Percentiles rank a stretch among this genome's conserved stretches.
Evolutionary conservation across 2,329 filamentous ascomycete genomes (phyloP).

Genomic region (Massarina eburnea): DNA sequence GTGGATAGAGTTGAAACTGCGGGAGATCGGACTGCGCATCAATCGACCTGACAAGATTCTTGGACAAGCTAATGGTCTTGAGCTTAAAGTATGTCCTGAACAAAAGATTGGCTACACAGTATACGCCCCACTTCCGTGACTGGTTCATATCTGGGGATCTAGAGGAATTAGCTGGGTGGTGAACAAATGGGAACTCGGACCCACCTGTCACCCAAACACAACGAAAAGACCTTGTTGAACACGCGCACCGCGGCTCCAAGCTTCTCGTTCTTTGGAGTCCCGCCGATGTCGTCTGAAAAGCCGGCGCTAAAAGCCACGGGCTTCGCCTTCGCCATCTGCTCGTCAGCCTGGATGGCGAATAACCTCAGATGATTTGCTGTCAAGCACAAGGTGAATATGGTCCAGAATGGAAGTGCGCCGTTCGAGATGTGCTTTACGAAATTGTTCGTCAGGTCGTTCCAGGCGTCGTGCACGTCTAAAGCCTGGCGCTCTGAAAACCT

Average conservation of each 20-base stretch:
- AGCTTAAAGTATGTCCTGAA: slow-evolving; percentile 99
- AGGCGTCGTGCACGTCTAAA: slow-evolving; percentile 80
- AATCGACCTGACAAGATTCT: slow-evolving; percentile 84
- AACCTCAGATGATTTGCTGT: slow-evolving; percentile 82
- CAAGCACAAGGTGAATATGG: slow-evolving; percentile 85
- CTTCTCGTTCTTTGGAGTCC: slow-evolving; percentile 70
- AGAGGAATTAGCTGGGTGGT: slow-evolving; percentile 14
- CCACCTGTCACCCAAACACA: slow-evolving; percentile 87
- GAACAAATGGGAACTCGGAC: slow-evolving; percentile 21
- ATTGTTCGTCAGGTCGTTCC: slow-evolving; percentile 79
- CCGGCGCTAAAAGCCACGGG: slow-evolving; percentile 49
- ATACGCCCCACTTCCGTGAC: slow-evolving; percentile 97
- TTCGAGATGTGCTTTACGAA: slow-evolving; percentile 81
- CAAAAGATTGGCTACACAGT: slow-evolving; percentile 88
- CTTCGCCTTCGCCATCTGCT: slow-evolving; percentile 59
- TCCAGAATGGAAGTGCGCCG: slow-evolving; percentile 81
- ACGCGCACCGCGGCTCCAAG: slow-evolving; percentile 88
- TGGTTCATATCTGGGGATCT: slow-evolving; percentile 76
- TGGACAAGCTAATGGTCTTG: slow-evolving; percentile 84
- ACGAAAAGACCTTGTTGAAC: slow-evolving; percentile 87
- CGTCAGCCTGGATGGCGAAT: slow-evolving; percentile 90
- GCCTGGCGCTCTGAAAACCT: slow-evolving; percentile 61
- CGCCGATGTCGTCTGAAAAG: slow-evolving; percentile 76
- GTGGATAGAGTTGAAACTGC: slow-evolving; percentile 75
- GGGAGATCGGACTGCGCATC: slow-evolving; percentile 81